Evolutionary conservation across 2,329 filamentous ascomycete genomes (phyloP).

Genomic region (Colletotrichum sp.): DNA sequence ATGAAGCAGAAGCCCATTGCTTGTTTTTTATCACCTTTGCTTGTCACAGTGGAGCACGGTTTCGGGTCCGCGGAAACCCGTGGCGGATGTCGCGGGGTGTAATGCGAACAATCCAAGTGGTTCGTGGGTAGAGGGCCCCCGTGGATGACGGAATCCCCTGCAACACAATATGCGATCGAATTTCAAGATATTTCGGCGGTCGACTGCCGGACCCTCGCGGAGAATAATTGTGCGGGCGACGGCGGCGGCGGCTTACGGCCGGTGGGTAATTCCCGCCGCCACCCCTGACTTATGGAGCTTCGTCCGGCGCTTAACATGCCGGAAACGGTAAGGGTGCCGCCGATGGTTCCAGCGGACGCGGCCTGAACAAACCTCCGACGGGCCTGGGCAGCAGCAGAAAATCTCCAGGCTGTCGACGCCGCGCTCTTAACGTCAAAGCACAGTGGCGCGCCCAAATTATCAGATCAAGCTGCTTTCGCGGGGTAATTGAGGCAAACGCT

Average conservation of each 20-base stretch:
- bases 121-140: neutral
- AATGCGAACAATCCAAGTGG: neutral
- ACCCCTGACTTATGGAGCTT: neutral
- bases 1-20: neutral
- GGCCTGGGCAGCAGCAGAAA: neutral
- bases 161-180: neutral
- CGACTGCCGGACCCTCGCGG: neutral
- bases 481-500: neutral
- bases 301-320: neutral
- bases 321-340: neutral
- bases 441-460: neutral
- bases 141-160: neutral
- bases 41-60: neutral
- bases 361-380: neutral
- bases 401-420: neutral
- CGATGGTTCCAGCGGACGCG: neutral
- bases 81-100: neutral
- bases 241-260: neutral
- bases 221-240: neutral
- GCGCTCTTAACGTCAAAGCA: neutral
- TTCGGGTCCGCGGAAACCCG: neutral
- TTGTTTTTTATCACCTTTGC: neutral
- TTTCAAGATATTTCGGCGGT: neutral
- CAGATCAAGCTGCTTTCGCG: neutral
- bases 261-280: neutral